These are phyloP conservation scores for Cladosporium austrohemisphaericum DNA, from an alignment of 2,329 filamentous ascomycete species.

Conservation along the genomic window DNA sequence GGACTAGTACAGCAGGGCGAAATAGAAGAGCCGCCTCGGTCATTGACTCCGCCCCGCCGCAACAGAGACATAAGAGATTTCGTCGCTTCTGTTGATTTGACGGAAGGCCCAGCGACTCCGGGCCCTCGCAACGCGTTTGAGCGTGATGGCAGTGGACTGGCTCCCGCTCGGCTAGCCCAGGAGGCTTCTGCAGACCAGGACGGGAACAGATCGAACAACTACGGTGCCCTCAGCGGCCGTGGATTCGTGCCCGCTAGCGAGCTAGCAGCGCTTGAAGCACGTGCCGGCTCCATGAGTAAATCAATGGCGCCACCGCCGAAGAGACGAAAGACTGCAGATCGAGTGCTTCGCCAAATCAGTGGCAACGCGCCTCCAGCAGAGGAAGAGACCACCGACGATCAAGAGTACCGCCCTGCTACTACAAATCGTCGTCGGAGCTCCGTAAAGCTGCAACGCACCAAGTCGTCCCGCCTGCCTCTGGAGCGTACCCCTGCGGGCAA, in stretches of 20 bases:
- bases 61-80: conserved; percentile 34
- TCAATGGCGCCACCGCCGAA: conserved; percentile 17
- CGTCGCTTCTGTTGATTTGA: conserved; percentile 18
- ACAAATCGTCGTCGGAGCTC: conserved; percentile 22
- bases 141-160: neutral
- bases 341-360: conserved; percentile 24
- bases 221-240: conserved; percentile 6
- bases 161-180: neutral
- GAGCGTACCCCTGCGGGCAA: conserved; percentile 35
- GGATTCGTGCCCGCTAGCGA: conserved; percentile 32
- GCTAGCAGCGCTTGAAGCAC: conserved; percentile 20
- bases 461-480: conserved; percentile 38
- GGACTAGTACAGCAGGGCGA: conserved; percentile 22
- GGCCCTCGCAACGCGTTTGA: too few relatives aligned
- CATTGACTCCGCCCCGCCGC: conserved; percentile 23
- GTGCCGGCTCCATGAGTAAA: conserved; percentile 14
- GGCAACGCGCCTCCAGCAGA: conserved; percentile 18
- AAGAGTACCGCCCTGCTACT: conserved; percentile 17
- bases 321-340: conserved; percentile 25
- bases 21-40: conserved; percentile 19
- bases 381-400: conserved; percentile 13
- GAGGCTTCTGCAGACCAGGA: neutral
- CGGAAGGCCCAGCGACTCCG: too few relatives aligned
- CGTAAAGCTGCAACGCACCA: conserved; percentile 27
- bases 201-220: conserved; percentile 15